Evolutionary conservation across 2,329 filamentous ascomycete species (phyloP).

Genomic region (Pezicula neosporulosa): DNA sequence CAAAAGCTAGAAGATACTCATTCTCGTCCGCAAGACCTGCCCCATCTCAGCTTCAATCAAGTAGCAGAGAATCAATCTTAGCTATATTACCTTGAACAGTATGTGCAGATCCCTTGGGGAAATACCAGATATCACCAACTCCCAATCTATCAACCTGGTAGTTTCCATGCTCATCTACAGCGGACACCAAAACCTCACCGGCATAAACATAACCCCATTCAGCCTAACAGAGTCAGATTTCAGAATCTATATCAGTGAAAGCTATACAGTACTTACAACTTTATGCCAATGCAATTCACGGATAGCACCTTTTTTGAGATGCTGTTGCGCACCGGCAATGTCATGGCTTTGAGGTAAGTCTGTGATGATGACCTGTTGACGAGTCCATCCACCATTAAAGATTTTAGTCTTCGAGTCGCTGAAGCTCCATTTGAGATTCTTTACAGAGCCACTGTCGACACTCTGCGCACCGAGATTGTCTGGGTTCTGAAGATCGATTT

Average conservation of each 20-base stretch:
- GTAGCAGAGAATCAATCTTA: not conserved
- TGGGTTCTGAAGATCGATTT: slow-evolving; percentile 59
- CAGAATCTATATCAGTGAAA: not conserved
- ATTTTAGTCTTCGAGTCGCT: slow-evolving; percentile 63
- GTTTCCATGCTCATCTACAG: slow-evolving; percentile 58
- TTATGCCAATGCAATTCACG: slow-evolving; percentile 66
- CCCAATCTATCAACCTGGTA: slow-evolving; percentile 52
- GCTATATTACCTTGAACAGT: slow-evolving; percentile 47
- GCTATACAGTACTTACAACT: slow-evolving; percentile 43
- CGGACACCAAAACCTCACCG: slow-evolving; percentile 54
- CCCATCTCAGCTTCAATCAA: not conserved
- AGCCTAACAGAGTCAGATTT: slow-evolving; percentile 37
- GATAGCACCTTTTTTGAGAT: slow-evolving; percentile 62
- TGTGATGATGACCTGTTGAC: slow-evolving; percentile 63
- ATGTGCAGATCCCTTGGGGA: slow-evolving; percentile 62
- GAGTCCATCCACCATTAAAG: slow-evolving; percentile 61
- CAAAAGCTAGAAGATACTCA: slow-evolving; percentile 64
- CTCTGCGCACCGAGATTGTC: slow-evolving; percentile 58
- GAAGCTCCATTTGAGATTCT: slow-evolving; percentile 68
- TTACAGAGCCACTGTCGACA: slow-evolving; percentile 61
- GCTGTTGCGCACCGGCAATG: slow-evolving; percentile 65
- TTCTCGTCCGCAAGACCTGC: slow-evolving; percentile 59
- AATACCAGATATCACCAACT: slow-evolving; percentile 66
- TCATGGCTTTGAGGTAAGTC: slow-evolving; percentile 64
- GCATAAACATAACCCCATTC: slow-evolving; percentile 64